These are phyloP conservation scores for Boletus edulis DNA, from an alignment of 768 basidiomycete genomes.

Conservation along the genomic window DNA sequence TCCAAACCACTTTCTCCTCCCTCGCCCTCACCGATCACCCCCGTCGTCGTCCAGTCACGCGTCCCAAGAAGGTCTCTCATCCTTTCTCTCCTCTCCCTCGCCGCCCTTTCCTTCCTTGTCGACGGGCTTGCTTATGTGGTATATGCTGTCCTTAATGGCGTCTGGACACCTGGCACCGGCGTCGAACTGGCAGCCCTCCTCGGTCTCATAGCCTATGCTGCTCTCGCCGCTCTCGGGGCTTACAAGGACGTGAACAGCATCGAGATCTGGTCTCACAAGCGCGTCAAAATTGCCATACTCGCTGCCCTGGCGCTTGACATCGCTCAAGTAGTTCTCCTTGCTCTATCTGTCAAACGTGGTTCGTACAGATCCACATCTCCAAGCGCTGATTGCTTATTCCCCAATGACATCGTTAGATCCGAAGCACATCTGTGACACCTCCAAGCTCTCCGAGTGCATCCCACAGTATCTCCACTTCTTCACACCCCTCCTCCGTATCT, in stretches of 20 bases:
- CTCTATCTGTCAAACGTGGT: constrained; percentile 38
- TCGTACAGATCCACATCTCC: constrained; percentile 16
- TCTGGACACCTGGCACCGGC: constrained; percentile 63
- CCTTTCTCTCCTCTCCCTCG: constrained; percentile 64
- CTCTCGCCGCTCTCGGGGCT: constrained; percentile 70
- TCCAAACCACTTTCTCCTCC: constrained; percentile 43
- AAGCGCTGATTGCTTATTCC: background rate
- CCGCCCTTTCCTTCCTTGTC: constrained; percentile 69
- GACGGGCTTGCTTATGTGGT: constrained; percentile 76
- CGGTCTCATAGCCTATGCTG: constrained; percentile 68
- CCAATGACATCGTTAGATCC: constrained; percentile 9
- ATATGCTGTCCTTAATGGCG: constrained; percentile 58
- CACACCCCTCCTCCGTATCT: constrained; percentile 63
- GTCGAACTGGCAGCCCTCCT: constrained; percentile 65
- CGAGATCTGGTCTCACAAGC: constrained; percentile 61
- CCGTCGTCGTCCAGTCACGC: constrained; percentile 70
- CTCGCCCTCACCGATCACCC: constrained; percentile 61
- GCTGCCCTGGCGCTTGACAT: constrained; percentile 59
- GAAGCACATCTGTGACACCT: constrained; percentile 16
- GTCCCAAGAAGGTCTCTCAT: constrained; percentile 78
- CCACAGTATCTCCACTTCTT: constrained; percentile 45
- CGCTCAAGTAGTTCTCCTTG: constrained; percentile 54
- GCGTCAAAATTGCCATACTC: constrained; percentile 54
- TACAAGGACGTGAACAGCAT: constrained; percentile 77
- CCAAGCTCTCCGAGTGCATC: constrained; percentile 29